A percentile compares a stretch with the other conserved stretches of the same genome.
phyloP scores from a whole-genome alignment of 2,329 filamentous ascomycete genomes.

The Incumbomyces delicatus region DNA sequence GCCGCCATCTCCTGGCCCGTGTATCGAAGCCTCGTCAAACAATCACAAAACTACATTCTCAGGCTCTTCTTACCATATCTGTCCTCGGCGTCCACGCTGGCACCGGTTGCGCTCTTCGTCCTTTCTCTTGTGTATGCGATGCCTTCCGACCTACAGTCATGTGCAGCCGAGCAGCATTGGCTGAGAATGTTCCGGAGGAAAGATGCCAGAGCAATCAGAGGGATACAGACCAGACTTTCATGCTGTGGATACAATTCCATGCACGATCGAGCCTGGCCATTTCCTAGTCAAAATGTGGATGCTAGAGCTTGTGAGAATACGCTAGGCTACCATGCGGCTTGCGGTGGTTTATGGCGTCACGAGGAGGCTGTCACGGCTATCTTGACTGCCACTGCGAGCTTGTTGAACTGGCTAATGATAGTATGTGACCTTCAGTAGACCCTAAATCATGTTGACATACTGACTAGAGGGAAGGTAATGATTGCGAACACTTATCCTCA shows the following conservation, averaged over 20 bases:
- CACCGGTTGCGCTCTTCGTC: conserved; percentile 24
- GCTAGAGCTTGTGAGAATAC: conserved; percentile 26
- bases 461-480: not conserved
- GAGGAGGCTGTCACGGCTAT: conserved; percentile 22
- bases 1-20: not conserved
- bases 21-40: not conserved
- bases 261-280: conserved; percentile 31
- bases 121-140: conserved; percentile 24
- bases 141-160: conserved; percentile 21
- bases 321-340: conserved; percentile 25
- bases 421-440: not conserved
- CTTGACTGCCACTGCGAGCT: conserved; percentile 18
- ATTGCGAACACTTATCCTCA: not conserved
- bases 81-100: conserved; percentile 14
- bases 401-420: conserved; percentile 11
- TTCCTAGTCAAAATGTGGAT: conserved; percentile 24
- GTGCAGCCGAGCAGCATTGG: conserved; percentile 26
- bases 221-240: conserved; percentile 26
- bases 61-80: no score
- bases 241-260: conserved; percentile 29
- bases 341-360: conserved; percentile 24
- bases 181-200: conserved; percentile 25
- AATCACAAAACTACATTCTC: not conserved
- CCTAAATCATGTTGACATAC: not conserved
- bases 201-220: conserved; percentile 24